Base-by-base conservation (phyloP, 2,329 filamentous ascomycete genomes). In the Diaporthe longicolla region DNA sequence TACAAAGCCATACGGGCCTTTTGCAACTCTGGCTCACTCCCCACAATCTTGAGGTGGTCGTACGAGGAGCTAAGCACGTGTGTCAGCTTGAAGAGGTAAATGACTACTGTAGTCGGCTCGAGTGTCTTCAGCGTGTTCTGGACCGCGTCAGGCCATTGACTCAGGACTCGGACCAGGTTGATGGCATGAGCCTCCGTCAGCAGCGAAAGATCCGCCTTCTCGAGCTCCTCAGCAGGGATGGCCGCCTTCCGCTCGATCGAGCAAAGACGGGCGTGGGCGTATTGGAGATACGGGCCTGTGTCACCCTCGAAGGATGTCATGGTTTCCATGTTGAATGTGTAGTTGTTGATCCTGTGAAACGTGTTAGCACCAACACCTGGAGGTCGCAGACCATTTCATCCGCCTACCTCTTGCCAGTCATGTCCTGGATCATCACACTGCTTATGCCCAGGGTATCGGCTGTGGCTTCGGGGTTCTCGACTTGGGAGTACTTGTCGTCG, bases 351-450 rank as follows among this genome's bases (percentile, higher is more conserved):
- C 79, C 90, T 88, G 59, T 57, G 15, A 55, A 21, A 1, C 17
- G 17, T 74, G 40, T 74, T 72, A 43, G 68, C 48, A 15, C 73
- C 15, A 35, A 66, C 19, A 17, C 24, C 10, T 32, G 54, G 15
- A 52, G 40, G 35, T 11, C 52, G 24, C 24, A 35, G 10, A 17
- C 13, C 4, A 7, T 17, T 24, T 24, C 24, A 50, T 26, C 32
- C 32, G 80, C 89, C 77, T 84, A 93, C 92, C 94, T 91, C 90
- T 98, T 98, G 82, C 96, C 97, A 77, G 91, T 93, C 95, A 98
- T 98, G 81, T 98, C 97, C 84, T 98, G 96, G 26, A 98, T 95
- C 95, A 98, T 98, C 81, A 98, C 96, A 81, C 94, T 93, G 77
- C 93, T 95, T 81, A 98, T 98, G 76, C 96, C 97, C 4, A 98